Evolutionary conservation across 2,329 filamentous ascomycete species (phyloP), one percentile per base, ranked within the genome.

Genomic region (Aspergillus fijiensis): DNA sequence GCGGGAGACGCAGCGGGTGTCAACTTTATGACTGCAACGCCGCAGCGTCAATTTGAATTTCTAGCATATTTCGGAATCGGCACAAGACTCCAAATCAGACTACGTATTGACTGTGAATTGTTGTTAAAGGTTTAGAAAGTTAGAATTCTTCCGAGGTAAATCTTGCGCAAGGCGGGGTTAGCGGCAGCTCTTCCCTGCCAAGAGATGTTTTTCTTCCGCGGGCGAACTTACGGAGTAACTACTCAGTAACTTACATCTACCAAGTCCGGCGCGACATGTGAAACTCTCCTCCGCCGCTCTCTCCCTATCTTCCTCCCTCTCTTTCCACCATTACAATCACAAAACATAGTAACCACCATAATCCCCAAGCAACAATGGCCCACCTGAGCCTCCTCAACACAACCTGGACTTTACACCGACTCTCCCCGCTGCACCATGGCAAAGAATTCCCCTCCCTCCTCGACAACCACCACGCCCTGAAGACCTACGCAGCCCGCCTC

Each of bases 341-440:
- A 35, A 39, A 10, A 29, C 7, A 29, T 29, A 29, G 0, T 29
- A 29, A 7, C 7, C 9, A 29, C 7, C 5, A 29, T 9, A 29
- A 29, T 29, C 3, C 27, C 2, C 7, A 14, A 9, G 7, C 23
- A 48, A 60, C 47, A 60, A 76, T 76, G 73, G 65, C 66, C 23
- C 58, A 66, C 54, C 60, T 64, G 60, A 68, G 56, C 16, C 74
- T 85, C 45, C 81, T 83, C 66, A 79, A 81, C 66, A 79, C 78
- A n/a, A 83, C 81, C 29, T 85, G 81, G 77, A 80, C 74, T n/a
- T 71, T 82, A 54, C 81, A 83, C 68, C 81, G 82, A 63, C 70
- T 84, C 9, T 84, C 82, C 4, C 82, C 82, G n/a, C 77, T 85
- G 45, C 79, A 84, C 67, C 79, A 83, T 65, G 76, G 73, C 59